phyloP scores from a whole-genome alignment of 2,329 filamentous ascomycete genomes.

The Pyricularia grisea region DNA sequence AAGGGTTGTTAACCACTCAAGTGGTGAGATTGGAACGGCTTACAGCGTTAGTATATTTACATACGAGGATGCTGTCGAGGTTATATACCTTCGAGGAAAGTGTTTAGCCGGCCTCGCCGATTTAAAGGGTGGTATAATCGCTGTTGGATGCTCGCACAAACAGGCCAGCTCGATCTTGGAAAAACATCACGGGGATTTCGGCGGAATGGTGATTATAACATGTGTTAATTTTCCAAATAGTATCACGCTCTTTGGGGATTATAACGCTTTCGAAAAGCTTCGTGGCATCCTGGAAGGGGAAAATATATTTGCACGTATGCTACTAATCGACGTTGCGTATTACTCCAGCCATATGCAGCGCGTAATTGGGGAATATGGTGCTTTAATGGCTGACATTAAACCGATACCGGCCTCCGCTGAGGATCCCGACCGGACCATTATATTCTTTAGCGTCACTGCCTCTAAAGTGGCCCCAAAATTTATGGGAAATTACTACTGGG shows the following conservation, averaged over 20 bases:
- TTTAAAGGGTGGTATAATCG: conserved; percentile 30
- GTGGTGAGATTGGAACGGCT: conserved; percentile 24
- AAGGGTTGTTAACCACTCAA: conserved; percentile 23
- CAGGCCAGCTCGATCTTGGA: conserved; percentile 20
- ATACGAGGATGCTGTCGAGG: conserved; percentile 10
- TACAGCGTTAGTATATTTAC: conserved; percentile 13
- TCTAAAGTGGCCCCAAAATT: conserved; percentile 4
- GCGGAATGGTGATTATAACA: conserved; percentile 17
- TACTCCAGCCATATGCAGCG: conserved; percentile 21
- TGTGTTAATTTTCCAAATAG: conserved; percentile 25
- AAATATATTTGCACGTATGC: not conserved
- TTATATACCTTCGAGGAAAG: conserved; percentile 12
- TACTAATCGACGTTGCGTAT: conserved; percentile 15
- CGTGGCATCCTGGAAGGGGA: not conserved
- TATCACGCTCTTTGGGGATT: conserved; percentile 24
- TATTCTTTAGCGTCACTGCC: conserved; percentile 14
- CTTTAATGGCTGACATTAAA: conserved; percentile 6
- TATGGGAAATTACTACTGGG: conserved; percentile 15
- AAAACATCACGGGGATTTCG: conserved; percentile 9
- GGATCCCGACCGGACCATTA: not conserved
- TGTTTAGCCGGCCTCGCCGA: not conserved
- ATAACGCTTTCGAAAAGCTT: not conserved
- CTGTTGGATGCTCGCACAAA: conserved; percentile 26
- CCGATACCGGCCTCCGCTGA: conserved; percentile 1
- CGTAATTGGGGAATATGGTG: conserved; percentile 12